phyloP scores from a whole-genome alignment of 2,329 filamentous ascomycete genomes.

The Curvularia sp. region DNA sequence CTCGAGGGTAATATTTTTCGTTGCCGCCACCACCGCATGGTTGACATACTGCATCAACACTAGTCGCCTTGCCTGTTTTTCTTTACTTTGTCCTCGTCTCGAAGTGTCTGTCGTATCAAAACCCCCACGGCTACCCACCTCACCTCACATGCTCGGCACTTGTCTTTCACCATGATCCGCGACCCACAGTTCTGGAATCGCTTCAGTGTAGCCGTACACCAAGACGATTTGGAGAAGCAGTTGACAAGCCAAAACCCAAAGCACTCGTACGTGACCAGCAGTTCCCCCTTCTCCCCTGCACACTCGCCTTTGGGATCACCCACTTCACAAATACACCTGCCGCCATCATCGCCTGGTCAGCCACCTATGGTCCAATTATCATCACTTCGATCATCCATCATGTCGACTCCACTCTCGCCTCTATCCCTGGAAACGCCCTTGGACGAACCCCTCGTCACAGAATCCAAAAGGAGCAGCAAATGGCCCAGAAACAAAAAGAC shows the following conservation, averaged over 20 bases:
- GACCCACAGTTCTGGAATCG: constrained; percentile 68
- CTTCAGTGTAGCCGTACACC: constrained; percentile 65
- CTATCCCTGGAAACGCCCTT: neutral
- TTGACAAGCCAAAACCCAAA: constrained; percentile 36
- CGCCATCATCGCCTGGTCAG: constrained; percentile 18
- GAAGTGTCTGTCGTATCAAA: neutral
- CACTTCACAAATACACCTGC: constrained; percentile 28
- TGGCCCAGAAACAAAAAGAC: neutral
- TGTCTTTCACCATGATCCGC: constrained; percentile 54
- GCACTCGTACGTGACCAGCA: constrained; percentile 49
- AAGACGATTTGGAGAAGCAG: constrained; percentile 57
- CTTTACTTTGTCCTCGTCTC: neutral
- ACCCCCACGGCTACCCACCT: neutral
- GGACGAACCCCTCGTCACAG: neutral
- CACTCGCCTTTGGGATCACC: constrained; percentile 27
- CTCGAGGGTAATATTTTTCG: neutral
- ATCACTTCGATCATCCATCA: constrained; percentile 2
- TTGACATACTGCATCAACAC: neutral
- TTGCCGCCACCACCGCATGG: neutral
- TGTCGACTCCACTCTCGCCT: neutral
- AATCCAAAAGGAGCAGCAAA: neutral
- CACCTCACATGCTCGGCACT: neutral
- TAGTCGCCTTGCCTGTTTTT: constrained; percentile 2
- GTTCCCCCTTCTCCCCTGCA: constrained; percentile 23
- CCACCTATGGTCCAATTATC: constrained; percentile 12